These are phyloP conservation scores for Talaromyces stipitatus DNA, from an alignment of 495 filamentous ascomycete genomes.

Conservation along the genomic window DNA sequence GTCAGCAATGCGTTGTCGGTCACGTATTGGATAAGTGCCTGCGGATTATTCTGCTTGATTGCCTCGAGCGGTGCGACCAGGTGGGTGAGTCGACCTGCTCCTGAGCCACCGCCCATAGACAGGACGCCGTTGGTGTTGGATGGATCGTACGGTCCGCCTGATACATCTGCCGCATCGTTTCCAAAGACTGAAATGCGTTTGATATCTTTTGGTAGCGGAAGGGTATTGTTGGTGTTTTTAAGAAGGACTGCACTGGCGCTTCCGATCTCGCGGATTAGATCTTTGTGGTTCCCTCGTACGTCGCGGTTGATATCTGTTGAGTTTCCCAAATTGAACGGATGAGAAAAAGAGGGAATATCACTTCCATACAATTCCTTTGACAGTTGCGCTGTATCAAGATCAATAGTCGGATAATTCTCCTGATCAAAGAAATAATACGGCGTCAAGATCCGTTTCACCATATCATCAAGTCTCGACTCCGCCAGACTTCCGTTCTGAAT, in stretches of 20 bases:
- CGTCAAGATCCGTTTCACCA: conserved; percentile 86
- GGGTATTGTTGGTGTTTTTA: conserved; percentile 67
- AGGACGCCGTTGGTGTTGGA: conserved; percentile 43
- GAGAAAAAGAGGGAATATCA: background rate
- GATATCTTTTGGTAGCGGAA: conserved; percentile 70
- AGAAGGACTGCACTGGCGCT: conserved; percentile 76
- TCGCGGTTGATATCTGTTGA: conserved; percentile 29
- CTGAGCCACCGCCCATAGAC: conserved; percentile 50
- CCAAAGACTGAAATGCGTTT: conserved; percentile 53
- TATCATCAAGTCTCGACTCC: conserved; percentile 86
- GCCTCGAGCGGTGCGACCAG: conserved; percentile 48
- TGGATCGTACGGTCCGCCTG: conserved; percentile 35
- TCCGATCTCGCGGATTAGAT: conserved; percentile 64
- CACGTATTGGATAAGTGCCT: conserved; percentile 29
- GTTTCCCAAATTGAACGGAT: conserved; percentile 4
- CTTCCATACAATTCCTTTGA: conserved; percentile 43
- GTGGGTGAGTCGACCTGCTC: conserved; percentile 37
- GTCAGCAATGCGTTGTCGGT: conserved; percentile 27
- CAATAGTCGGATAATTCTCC: conserved; percentile 65
- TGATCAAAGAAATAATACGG: conserved; percentile 85
- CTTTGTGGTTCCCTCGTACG: conserved; percentile 66
- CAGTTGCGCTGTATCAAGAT: conserved; percentile 68
- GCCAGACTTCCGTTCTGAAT: conserved; percentile 87
- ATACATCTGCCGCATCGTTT: conserved; percentile 45
- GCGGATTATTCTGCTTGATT: conserved; percentile 46